Conservation (phyloP, 176 grass and related monocot species). For the Musa itinerans region DNA sequence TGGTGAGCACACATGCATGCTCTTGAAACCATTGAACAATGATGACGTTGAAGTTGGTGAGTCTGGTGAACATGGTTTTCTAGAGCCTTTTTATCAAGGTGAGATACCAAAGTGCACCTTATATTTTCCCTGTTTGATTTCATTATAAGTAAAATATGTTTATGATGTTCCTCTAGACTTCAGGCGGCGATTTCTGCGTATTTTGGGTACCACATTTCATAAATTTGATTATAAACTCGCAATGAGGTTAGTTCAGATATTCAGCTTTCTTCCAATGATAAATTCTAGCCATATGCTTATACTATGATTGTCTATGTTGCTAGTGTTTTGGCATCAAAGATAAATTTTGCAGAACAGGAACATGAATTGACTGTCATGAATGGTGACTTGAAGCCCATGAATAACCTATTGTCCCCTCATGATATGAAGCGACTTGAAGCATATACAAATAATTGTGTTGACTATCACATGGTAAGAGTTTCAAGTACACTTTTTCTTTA, state of each 20-base stretch:
- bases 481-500: background rate
- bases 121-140: background rate
- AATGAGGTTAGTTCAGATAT: conserved; percentile 55
- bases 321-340: conserved; percentile 80
- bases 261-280: background rate
- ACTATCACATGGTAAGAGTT: conserved; percentile 85
- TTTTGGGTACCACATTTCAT: conserved; percentile 63
- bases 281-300: conserved; percentile 20
- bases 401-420: conserved; percentile 57
- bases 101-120: background rate
- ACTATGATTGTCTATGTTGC: conserved; percentile 21
- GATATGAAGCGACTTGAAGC: conserved; percentile 88
- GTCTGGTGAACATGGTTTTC: conserved; percentile 53
- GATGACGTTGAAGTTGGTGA: conserved; percentile 50
- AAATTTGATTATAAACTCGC: conserved; percentile 73
- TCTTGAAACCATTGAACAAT: conserved; percentile 67
- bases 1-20: conserved; percentile 94
- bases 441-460: conserved; percentile 87
- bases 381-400: conserved; percentile 29
- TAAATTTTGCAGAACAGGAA: conserved; percentile 54
- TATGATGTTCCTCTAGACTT: conserved; percentile 51
- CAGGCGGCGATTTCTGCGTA: conserved; percentile 66
- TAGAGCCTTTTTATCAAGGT: conserved; percentile 91
- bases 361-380: conserved; percentile 20
- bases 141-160: conserved; percentile 17